Conservation (phyloP, 139 green algal genomes). For the Tetradesmus lagerheimii region DNA sequence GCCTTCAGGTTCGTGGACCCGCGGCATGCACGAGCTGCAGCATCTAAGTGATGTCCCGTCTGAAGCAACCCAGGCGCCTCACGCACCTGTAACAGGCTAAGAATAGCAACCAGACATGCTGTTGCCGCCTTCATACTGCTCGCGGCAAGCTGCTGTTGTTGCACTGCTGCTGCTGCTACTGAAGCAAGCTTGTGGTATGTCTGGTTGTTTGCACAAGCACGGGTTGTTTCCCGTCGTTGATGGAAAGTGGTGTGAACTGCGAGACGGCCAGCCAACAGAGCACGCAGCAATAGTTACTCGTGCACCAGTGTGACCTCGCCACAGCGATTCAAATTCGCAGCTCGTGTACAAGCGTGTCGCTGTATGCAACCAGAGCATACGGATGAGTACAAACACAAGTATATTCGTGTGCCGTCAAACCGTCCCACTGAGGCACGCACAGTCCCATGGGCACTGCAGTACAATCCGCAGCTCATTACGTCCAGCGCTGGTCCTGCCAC, state of each 20-base stretch:
- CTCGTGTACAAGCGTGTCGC: too few relatives aligned
- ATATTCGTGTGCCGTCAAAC: too few relatives aligned
- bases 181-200: neutral
- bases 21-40: neutral
- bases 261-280: neutral
- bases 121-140: constrained; percentile 21
- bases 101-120: neutral
- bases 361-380: too few relatives aligned
- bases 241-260: neutral
- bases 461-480: too few relatives aligned
- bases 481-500: too few relatives aligned
- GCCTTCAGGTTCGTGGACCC: neutral
- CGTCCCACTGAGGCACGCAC: too few relatives aligned
- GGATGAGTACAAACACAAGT: too few relatives aligned
- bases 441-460: too few relatives aligned
- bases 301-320: neutral
- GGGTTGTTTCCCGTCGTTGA: neutral
- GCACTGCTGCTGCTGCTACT: neutral
- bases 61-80: neutral
- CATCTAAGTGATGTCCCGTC: neutral
- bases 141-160: constrained; percentile 14
- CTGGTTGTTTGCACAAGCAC: neutral
- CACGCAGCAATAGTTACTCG: neutral
- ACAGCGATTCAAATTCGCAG: too few relatives aligned
- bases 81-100: constrained; percentile 21